Base-by-base conservation (phyloP, 768 basidiomycete species). In the Lactifluus subvellereus region DNA sequence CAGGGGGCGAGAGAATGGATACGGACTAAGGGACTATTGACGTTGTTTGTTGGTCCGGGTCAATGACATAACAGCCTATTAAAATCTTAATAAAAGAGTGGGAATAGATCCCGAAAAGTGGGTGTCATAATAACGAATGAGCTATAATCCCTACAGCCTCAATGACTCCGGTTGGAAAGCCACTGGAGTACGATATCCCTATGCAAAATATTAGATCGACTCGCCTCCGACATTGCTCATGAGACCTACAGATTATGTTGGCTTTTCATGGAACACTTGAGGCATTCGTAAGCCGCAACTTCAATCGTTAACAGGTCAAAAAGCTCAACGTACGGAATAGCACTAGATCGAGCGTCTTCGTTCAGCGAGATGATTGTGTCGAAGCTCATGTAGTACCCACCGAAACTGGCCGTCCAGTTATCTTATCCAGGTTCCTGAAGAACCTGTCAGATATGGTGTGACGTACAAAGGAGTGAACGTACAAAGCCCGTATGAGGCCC, bases 241-340 rank as follows among this genome's bases (percentile, higher is more conserved):
- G 27, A 30, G 42, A 72, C 89, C 59, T 68, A 90, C 88, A 97
- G 77, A 72, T 97, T 97, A 73, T 97, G 93, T 73, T 91, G 89
- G 70, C 87, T 94, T 75, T 94, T 95, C 88, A 96, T 95, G 2
- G 93, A 97, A 72, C 94, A 96, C 94, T 97, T 68, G 0, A 53
- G 14, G 10, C 52, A 37, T 11, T 33, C 35, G 40, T 37, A 4
- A 48, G 61, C 20, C 40, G 40, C n/a, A 14, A 38, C 14, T 42
- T 11, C 42, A 48, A 60, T 16, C 1, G 3, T 42, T 13, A 37
- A 49, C 52, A 43, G 33, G 27, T 27, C 33, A 47, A 37, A 10
- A 53, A 45, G 6, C 14, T 2, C 27, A 9, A 60, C 57, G 5
- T 74, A 91, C 89, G 66, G 89, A 91, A 71, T 91, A 92, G 69